These are phyloP conservation scores for Erythrophleum fordii DNA, from an alignment of 306 rosid species.

Conservation along the genomic window DNA sequence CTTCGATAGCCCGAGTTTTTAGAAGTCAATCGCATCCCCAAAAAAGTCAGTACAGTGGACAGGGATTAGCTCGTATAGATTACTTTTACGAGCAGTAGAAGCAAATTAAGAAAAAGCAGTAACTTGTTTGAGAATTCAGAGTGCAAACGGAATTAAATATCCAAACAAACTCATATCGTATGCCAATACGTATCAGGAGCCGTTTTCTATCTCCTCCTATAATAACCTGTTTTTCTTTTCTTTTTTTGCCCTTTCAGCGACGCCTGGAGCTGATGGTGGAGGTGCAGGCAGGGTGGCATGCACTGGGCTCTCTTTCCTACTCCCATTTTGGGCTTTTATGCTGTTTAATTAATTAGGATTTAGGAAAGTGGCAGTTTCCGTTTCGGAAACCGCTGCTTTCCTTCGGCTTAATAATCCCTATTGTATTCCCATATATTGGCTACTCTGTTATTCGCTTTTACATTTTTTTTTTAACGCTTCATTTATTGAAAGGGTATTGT, in stretches of 20 bases:
- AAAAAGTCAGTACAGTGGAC: neutral
- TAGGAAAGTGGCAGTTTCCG: neutral
- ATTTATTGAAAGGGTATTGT: too few species aligned
- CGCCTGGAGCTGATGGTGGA: slow-evolving; percentile 12
- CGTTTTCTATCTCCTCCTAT: neutral
- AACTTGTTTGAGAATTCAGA: neutral
- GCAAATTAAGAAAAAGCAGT: neutral
- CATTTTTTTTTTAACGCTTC: neutral
- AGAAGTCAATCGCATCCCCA: neutral
- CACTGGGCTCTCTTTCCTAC: slow-evolving; percentile 29
- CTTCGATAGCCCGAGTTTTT: neutral
- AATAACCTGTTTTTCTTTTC: neutral
- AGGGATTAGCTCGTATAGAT: neutral
- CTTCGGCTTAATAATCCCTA: neutral
- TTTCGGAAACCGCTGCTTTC: neutral
- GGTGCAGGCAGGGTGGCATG: slow-evolving; percentile 36
- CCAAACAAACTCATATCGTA: neutral
- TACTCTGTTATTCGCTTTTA: neutral
- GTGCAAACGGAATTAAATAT: neutral
- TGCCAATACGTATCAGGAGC: neutral
- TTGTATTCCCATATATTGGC: neutral
- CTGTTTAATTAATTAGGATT: slow-evolving; percentile 31
- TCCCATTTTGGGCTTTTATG: slow-evolving; percentile 38
- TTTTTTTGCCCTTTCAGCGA: neutral
- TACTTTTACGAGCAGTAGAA: neutral